A percentile compares a stretch with the other conserved stretches of the same genome.
phyloP scores from a whole-genome alignment of 2,329 filamentous ascomycete species.

The Zymoseptoria pseudotritici region DNA sequence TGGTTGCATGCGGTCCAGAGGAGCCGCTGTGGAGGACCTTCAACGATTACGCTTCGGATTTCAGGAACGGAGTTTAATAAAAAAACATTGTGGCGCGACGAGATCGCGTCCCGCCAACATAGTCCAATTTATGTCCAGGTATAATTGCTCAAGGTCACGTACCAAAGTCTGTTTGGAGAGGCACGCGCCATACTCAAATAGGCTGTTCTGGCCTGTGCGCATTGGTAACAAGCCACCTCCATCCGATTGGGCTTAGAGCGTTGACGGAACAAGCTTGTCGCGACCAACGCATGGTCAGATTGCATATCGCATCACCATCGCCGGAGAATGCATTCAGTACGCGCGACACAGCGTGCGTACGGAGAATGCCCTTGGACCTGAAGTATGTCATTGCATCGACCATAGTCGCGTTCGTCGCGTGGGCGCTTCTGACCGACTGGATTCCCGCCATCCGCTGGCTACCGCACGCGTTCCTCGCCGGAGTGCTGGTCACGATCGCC shows the following conservation, averaged over 20 bases:
- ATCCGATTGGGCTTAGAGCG: background rate
- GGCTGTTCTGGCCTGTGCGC: background rate
- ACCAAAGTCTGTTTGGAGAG: background rate
- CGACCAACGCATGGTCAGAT: background rate
- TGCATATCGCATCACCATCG: background rate
- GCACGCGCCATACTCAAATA: background rate
- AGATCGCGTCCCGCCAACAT: background rate
- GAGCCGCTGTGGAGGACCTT: conserved; percentile 9
- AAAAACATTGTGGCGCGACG: background rate
- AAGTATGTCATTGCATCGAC: conserved; percentile 63
- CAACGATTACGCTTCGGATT: conserved; percentile 12
- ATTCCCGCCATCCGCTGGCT: conserved; percentile 75
- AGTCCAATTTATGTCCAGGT: too few species aligned
- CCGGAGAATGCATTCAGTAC: conserved; percentile 12
- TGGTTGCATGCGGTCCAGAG: conserved; percentile 3
- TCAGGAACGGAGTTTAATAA: conserved; percentile 4
- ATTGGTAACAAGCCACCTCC: background rate
- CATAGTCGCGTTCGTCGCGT: conserved; percentile 70
- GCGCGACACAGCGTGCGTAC: conserved; percentile 9
- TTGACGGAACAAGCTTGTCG: background rate
- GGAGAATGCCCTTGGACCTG: conserved; percentile 59
- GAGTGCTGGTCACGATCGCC: conserved; percentile 50
- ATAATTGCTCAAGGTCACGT: background rate
- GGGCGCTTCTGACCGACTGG: conserved; percentile 80
- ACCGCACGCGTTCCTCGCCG: conserved; percentile 73